phyloP scores from a whole-genome alignment of 2,329 filamentous ascomycete genomes.

The Aspergillus latus region DNA sequence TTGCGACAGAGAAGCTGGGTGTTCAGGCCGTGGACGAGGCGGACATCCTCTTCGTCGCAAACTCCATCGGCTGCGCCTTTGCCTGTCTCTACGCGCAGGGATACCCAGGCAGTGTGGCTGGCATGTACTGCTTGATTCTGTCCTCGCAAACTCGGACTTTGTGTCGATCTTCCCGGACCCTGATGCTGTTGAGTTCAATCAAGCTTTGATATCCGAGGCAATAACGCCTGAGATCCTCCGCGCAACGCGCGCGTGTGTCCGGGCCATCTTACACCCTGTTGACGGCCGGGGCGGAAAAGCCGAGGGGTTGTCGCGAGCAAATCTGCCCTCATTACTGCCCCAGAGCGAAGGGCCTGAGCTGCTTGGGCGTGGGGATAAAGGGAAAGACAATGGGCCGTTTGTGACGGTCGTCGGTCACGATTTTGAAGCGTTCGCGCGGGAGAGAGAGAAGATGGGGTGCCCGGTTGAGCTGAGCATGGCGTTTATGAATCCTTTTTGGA shows the following conservation, averaged over 20 bases:
- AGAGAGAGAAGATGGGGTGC: conserved; percentile 39
- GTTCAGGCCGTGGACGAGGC: conserved; percentile 13
- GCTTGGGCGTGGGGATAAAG: conserved; percentile 26
- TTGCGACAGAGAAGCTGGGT: conserved; percentile 35
- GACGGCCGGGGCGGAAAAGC: conserved; percentile 41
- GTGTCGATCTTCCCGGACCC: conserved; percentile 56
- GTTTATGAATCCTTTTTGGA: conserved; percentile 42
- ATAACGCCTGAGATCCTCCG: conserved; percentile 38
- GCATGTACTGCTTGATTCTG: conserved; percentile 57
- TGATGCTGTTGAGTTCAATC: conserved; percentile 49
- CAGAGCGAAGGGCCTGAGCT: conserved; percentile 45
- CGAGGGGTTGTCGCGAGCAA: conserved; percentile 52
- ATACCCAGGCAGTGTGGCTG: conserved; percentile 49
- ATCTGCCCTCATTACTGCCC: conserved; percentile 47
- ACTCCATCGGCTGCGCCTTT: conserved; percentile 56
- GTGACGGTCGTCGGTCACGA: conserved; percentile 57
- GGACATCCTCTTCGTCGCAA: conserved; percentile 38
- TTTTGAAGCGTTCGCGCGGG: conserved; percentile 52
- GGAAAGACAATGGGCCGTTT: conserved; percentile 36
- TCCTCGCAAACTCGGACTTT: conserved; percentile 52
- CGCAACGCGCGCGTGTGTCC: conserved; percentile 35
- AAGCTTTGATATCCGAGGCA: conserved; percentile 40
- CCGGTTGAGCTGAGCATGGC: conserved; percentile 45
- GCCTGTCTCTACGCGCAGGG: conserved; percentile 53
- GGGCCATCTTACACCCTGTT: conserved; percentile 49